Percentiles rank a stretch among this genome's conserved stretches.
Conservation (phyloP, 2,329 filamentous ascomycete genomes). For the Sphaceloma murrayae region DNA sequence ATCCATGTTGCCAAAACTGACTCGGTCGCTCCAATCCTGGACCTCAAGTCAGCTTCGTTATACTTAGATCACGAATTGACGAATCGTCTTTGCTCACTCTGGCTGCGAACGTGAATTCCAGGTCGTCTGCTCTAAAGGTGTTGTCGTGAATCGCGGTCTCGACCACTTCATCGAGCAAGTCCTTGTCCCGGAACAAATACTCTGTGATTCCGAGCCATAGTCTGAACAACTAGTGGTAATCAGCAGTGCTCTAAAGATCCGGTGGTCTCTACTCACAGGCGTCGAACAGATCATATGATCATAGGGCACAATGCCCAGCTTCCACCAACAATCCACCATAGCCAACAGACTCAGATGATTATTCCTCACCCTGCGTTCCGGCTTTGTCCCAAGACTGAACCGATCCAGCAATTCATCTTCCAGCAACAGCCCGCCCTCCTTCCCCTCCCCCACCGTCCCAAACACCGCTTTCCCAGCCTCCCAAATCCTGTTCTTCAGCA, state of each 20-base stretch:
- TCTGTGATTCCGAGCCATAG: slow-evolving; percentile 96
- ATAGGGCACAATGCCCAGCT: slow-evolving; percentile 85
- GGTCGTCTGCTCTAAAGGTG: slow-evolving; percentile 86
- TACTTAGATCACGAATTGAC: not conserved
- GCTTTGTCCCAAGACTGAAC: slow-evolving; percentile 69
- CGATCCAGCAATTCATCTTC: slow-evolving; percentile 74
- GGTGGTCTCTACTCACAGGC: slow-evolving; percentile 47
- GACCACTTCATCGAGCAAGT: slow-evolving; percentile 73
- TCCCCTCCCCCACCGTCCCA: slow-evolving; percentile 24
- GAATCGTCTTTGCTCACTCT: slow-evolving; percentile 39
- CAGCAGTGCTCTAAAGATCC: not conserved
- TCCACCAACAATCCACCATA: slow-evolving; percentile 98
- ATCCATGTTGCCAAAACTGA: slow-evolving; percentile 83
- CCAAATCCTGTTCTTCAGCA: slow-evolving; percentile 66
- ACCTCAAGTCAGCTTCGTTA: not conserved
- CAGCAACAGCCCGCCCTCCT: slow-evolving; percentile 59
- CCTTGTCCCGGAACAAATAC: slow-evolving; percentile 78
- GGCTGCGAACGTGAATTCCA: slow-evolving; percentile 96
- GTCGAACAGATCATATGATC: slow-evolving; percentile 99
- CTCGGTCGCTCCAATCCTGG: slow-evolving; percentile 86
- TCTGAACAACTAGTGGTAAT: slow-evolving; percentile 59
- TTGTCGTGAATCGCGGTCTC: slow-evolving; percentile 80
- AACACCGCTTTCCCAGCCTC: slow-evolving; percentile 69
- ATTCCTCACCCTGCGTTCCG: slow-evolving; percentile 64
- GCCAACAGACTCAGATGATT: slow-evolving; percentile 89